A percentile compares a stretch with the other conserved stretches of the same genome.
Conservation (phyloP, 495 filamentous ascomycete species). For the Umbilicaria muhlenbergii region DNA sequence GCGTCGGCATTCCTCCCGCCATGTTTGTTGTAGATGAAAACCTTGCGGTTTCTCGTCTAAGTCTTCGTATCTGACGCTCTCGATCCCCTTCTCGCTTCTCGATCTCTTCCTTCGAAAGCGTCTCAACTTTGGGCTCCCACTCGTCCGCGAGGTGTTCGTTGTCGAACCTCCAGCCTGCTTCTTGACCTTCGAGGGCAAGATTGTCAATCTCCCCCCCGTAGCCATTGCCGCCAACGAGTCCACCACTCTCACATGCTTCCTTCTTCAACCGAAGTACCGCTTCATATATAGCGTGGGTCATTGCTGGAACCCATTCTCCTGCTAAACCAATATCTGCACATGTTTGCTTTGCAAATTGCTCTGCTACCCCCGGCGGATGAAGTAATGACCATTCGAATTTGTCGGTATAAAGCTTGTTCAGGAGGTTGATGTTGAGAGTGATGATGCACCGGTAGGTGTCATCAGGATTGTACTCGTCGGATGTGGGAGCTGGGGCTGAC, state of each 20-base stretch:
- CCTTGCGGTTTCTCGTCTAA: slow-evolving; percentile 80
- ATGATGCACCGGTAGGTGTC: slow-evolving; percentile 88
- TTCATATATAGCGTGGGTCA: slow-evolving; percentile 95
- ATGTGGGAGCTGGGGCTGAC: slow-evolving; percentile 27
- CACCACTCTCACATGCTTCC: slow-evolving; percentile 82
- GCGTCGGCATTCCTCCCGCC: slow-evolving; percentile 44
- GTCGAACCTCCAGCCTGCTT: slow-evolving; percentile 90
- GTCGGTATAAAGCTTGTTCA: slow-evolving; percentile 86
- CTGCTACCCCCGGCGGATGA: slow-evolving; percentile 79
- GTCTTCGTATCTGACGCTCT: slow-evolving; percentile 71
- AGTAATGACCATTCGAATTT: slow-evolving; percentile 97
- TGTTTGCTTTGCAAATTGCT: slow-evolving; percentile 80
- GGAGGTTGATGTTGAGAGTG: slow-evolving; percentile 79
- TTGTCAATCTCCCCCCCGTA: slow-evolving; percentile 73
- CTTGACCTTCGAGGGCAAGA: slow-evolving; percentile 58
- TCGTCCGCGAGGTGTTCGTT: slow-evolving; percentile 75
- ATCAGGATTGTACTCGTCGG: slow-evolving; percentile 60
- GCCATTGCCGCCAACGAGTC: slow-evolving; percentile 53
- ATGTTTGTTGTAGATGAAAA: slow-evolving; percentile 76
- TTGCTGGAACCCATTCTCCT: slow-evolving; percentile 87
- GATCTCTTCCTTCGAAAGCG: slow-evolving; percentile 86
- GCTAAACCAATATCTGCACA: slow-evolving; percentile 79
- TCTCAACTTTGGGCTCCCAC: slow-evolving; percentile 91
- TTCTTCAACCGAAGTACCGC: slow-evolving; percentile 87
- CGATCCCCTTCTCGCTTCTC: slow-evolving; percentile 93